Evolutionary conservation across 1,284 basidiomycete species (phyloP).

Genomic region (Cutaneotrichosporon sp.): DNA sequence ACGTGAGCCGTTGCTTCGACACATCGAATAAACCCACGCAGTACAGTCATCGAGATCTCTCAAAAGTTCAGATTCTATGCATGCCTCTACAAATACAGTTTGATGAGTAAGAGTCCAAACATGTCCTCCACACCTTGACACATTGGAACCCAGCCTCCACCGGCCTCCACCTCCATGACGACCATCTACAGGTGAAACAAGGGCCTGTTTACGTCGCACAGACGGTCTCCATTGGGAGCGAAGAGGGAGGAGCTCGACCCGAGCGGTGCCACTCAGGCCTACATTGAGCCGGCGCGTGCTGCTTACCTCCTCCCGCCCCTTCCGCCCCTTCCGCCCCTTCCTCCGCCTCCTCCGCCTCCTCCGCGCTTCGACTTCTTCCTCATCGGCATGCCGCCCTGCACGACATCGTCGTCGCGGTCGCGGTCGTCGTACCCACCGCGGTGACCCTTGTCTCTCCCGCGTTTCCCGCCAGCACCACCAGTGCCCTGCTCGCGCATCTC

Average conservation of each 20-base stretch:
- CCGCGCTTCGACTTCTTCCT: slow-evolving; percentile 44
- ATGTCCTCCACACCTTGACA: background rate
- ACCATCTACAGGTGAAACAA: background rate
- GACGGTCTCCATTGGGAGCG: background rate
- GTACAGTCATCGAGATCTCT: background rate
- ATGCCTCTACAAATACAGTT: background rate
- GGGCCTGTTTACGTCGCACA: background rate
- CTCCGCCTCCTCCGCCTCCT: too few relatives aligned
- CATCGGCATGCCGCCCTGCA: slow-evolving; percentile 46
- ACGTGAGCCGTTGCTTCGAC: background rate
- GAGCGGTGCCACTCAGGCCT: background rate
- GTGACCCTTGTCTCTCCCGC: slow-evolving; percentile 57
- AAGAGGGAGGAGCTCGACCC: background rate
- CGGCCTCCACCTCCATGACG: background rate
- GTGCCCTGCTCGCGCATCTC: slow-evolving; percentile 60
- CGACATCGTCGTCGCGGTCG: slow-evolving; percentile 86
- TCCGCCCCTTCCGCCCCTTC: too few relatives aligned
- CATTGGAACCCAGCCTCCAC: background rate
- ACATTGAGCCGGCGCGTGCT: background rate
- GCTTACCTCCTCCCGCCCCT: slow-evolving; percentile 10
- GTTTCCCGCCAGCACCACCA: slow-evolving; percentile 58
- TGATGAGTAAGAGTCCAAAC: background rate
- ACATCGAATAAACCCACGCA: background rate
- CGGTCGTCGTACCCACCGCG: slow-evolving; percentile 69
- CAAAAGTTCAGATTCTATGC: background rate